These are phyloP conservation scores for Globisporangium irregulare DNA, from an alignment of 352 stramenopile genomes.

Conservation along the genomic window DNA sequence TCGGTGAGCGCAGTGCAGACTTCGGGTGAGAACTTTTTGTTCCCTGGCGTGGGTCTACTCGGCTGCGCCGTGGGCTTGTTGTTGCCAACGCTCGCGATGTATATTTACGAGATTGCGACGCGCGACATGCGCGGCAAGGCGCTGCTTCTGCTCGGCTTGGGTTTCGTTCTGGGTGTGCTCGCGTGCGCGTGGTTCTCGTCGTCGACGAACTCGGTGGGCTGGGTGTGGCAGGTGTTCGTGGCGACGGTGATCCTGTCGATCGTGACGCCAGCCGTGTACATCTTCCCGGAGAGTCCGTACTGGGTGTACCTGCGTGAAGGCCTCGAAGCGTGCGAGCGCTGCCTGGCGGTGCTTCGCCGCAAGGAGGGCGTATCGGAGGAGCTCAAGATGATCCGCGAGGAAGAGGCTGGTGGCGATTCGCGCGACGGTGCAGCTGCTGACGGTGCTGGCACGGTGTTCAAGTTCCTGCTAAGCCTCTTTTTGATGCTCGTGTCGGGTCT, in stretches of 20 bases:
- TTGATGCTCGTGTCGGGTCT: slow-evolving; percentile 72
- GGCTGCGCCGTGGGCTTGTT: slow-evolving; percentile 59
- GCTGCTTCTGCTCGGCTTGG: slow-evolving; percentile 66
- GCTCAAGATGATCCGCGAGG: slow-evolving; percentile 73
- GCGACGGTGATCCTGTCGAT: slow-evolving; percentile 73
- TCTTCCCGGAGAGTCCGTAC: slow-evolving; percentile 84
- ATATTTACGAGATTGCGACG: slow-evolving; percentile 87
- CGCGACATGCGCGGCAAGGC: slow-evolving; percentile 81
- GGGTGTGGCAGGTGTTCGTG: slow-evolving; percentile 86
- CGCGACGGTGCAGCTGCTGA: slow-evolving; percentile 26
- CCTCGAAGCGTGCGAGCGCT: slow-evolving; percentile 69
- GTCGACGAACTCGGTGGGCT: slow-evolving; percentile 70
- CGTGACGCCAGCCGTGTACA: slow-evolving; percentile 78
- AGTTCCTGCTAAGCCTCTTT: slow-evolving; percentile 64
- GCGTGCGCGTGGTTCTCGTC: slow-evolving; percentile 65
- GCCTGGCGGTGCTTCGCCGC: slow-evolving; percentile 65
- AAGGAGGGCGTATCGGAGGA: slow-evolving; percentile 76
- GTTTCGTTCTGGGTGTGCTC: slow-evolving; percentile 65
- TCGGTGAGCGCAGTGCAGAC: slow-evolving; percentile 58
- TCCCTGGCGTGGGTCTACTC: slow-evolving; percentile 62
- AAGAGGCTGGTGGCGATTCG: slow-evolving; percentile 41
- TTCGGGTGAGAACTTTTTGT: slow-evolving; percentile 48
- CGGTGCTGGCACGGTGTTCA: slow-evolving; percentile 39
- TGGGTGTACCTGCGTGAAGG: slow-evolving; percentile 82
- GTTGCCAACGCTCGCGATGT: slow-evolving; percentile 70